Evolutionary conservation across 2,329 filamentous ascomycete species (phyloP), one percentile per base, ranked within the genome.

Genomic region (Colletotrichum sp.): DNA sequence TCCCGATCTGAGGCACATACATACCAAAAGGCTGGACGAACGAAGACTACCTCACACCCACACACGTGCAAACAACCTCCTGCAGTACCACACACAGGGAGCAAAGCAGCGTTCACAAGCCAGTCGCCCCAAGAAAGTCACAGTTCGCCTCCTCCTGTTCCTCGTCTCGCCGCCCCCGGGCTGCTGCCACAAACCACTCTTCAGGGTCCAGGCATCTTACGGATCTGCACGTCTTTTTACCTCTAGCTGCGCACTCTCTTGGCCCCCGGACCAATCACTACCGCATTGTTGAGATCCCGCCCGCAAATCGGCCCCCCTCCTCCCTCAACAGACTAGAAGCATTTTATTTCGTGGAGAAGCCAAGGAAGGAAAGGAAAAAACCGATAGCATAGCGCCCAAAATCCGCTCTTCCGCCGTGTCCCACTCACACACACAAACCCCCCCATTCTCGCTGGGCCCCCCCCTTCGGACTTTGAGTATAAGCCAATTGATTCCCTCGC

Each of bases 251-350:
- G 26, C 71, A 32, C 68, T 34, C 52, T 66, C 63, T 57, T 73
- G 26, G 63, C 32, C 71, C n/a, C 59, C 59, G 30, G 64, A 49
- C 73, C 73, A 76, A 76, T 76, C 70, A 55, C 24, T 55, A 34
- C 60, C 28, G 52, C 71, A 76, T 76, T 76, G 71, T 75, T 75
- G 74, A 74, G 71, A 70, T 76, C 60, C 69, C 74, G 74, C 65
- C 64, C 32, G 63, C 73, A 60, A 71, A 64, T 59, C 72, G 49
- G 36, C 39, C 49, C 52, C 64, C 49, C 60, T 59, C 63, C 24
- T 62, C 60, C 70, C 70, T 76, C 73, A 76, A 76, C 73, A 76
- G 70, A 69, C 73, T 73, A 69, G 57, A 55, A 65, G 59, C 64
- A 34, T 76, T 60, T 59, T 36, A 69, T 36, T 67, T 69, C 30